Percentiles rank a stretch among this genome's conserved stretches.
Evolutionary conservation across 164 flowering plant species (phyloP).

Genomic region (Buxus sempervirens): DNA sequence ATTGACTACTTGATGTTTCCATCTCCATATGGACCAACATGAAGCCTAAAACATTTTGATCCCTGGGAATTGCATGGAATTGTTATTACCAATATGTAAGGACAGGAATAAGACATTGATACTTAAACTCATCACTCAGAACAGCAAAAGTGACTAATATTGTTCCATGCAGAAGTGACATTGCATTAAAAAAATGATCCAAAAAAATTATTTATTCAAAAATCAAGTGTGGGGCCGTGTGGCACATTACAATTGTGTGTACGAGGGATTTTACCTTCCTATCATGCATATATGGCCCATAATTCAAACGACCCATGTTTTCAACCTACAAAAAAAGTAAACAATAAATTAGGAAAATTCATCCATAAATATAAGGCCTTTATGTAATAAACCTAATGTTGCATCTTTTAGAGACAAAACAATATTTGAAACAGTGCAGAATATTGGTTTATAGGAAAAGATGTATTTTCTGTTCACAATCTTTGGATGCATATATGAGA

Average conservation of each 20-base stretch:
- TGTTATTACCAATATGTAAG: not conserved
- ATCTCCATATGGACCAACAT: not conserved
- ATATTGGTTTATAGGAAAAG: not conserved
- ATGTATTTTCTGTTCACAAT: too few relatives aligned
- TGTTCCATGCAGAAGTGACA: not conserved
- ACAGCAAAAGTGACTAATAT: not conserved
- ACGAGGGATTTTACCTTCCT: slow-evolving; percentile 53
- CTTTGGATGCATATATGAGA: too few relatives aligned
- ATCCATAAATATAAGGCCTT: not conserved
- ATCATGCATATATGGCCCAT: slow-evolving; percentile 78
- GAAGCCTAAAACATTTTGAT: not conserved
- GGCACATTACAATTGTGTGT: not conserved
- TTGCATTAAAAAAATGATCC: too few relatives aligned
- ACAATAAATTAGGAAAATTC: not conserved
- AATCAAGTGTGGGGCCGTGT: not conserved
- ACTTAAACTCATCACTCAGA: not conserved
- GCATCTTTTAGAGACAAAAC: not conserved
- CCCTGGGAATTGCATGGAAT: not conserved
- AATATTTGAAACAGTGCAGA: not conserved
- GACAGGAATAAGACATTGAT: not conserved
- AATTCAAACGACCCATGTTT: slow-evolving; percentile 93
- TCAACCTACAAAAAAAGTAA: slow-evolving; percentile 59
- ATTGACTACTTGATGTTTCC: not conserved
- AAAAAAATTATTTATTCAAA: too few relatives aligned
- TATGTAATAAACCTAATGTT: not conserved